phyloP scores from a whole-genome alignment of 768 basidiomycete genomes.

The Lactarius akahatsu region DNA sequence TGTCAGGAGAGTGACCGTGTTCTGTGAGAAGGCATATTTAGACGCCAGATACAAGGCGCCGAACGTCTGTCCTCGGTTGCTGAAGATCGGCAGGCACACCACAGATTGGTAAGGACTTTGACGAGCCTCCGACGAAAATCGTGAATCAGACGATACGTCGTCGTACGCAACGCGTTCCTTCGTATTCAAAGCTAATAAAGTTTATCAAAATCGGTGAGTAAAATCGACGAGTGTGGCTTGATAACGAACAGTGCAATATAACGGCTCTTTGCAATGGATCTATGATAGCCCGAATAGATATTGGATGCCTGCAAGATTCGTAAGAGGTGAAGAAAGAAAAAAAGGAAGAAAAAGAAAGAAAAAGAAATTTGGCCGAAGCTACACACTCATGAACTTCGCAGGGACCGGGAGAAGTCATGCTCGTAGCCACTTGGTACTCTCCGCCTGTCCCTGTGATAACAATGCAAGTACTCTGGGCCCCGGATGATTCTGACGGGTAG shows the following conservation, averaged over 20 bases:
- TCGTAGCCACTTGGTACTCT: slow-evolving; percentile 69
- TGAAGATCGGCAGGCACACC: slow-evolving; percentile 69
- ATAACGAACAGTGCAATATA: slow-evolving; percentile 59
- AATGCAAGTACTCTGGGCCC: slow-evolving; percentile 65
- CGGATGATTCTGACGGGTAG: slow-evolving; percentile 51
- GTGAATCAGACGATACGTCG: slow-evolving; percentile 62
- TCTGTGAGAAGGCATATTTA: slow-evolving; percentile 61
- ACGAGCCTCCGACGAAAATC: slow-evolving; percentile 66
- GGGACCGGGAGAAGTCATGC: slow-evolving; percentile 54
- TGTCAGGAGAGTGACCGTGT: slow-evolving; percentile 59
- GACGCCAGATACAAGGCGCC: slow-evolving; percentile 68
- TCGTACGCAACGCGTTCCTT: slow-evolving; percentile 61
- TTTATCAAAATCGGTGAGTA: neutral
- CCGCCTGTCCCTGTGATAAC: slow-evolving; percentile 68
- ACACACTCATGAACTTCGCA: slow-evolving; percentile 72
- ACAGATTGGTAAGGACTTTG: slow-evolving; percentile 61
- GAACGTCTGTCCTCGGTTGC: slow-evolving; percentile 74
- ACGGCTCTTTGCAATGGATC: slow-evolving; percentile 68
- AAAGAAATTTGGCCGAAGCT: neutral
- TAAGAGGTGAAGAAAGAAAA: no score
- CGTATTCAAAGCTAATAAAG: slow-evolving; percentile 55
- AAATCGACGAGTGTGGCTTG: neutral
- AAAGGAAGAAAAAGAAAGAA: neutral
- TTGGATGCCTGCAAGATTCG: slow-evolving; percentile 48
- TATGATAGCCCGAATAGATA: slow-evolving; percentile 53